Percentiles rank a stretch among this genome's conserved stretches.
These are phyloP conservation scores for Astrothelium macrocarpum DNA, from an alignment of 495 filamentous ascomycete species.

Conservation along the genomic window DNA sequence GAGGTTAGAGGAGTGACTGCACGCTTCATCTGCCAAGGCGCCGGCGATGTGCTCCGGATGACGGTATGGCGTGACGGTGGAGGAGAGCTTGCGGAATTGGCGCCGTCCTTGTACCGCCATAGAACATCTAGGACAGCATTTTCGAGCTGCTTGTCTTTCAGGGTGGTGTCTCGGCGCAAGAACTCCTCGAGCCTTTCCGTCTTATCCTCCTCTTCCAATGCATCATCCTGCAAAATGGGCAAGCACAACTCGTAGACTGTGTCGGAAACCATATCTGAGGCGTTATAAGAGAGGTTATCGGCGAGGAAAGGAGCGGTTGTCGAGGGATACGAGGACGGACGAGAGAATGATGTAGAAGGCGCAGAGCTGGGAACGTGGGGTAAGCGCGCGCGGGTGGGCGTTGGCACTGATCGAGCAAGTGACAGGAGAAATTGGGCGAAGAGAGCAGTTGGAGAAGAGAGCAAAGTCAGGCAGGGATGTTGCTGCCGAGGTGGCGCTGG, in stretches of 20 bases:
- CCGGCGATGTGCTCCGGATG: conserved; percentile 81
- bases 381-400: background rate
- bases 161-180: conserved; percentile 63
- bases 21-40: conserved; percentile 77
- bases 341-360: background rate
- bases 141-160: conserved; percentile 72
- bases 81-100: conserved; percentile 62
- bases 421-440: background rate
- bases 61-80: conserved; percentile 79
- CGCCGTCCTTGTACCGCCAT: conserved; percentile 80
- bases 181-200: conserved; percentile 85
- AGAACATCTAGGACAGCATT: conserved; percentile 84
- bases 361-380: conserved; percentile 1
- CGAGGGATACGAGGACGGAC: background rate
- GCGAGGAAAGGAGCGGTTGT: background rate
- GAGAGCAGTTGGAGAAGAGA: background rate
- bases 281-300: background rate
- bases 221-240: conserved; percentile 72
- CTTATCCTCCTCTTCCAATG: conserved; percentile 88
- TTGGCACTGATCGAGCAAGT: background rate
- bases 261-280: conserved; percentile 68
- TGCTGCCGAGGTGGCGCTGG: background rate
- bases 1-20: conserved; percentile 70
- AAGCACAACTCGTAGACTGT: conserved; percentile 84
- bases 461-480: background rate